Percentiles rank a stretch among this genome's conserved stretches.
These are phyloP conservation scores for Clarireedia paspali DNA, from an alignment of 2,329 filamentous ascomycete species.

Conservation along the genomic window DNA sequence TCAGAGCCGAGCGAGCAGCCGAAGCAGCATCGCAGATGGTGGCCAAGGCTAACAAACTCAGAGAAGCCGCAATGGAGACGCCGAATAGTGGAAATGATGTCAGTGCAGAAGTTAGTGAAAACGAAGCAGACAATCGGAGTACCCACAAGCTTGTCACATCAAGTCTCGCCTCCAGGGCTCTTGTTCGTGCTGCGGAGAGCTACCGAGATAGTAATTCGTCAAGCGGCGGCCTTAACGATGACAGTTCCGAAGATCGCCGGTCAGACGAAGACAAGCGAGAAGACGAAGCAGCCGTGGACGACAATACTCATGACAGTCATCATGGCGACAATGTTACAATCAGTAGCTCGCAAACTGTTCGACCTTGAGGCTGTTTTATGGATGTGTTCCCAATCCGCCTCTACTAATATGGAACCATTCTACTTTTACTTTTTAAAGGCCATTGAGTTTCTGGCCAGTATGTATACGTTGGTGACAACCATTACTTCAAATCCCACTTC, in stretches of 20 bases:
- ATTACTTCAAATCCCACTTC: neutral
- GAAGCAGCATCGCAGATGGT: constrained; percentile 40
- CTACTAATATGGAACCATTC: constrained; percentile 10
- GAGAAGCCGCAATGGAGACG: constrained; percentile 22
- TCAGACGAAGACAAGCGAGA: constrained; percentile 15
- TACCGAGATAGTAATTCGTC: neutral
- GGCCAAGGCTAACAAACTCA: constrained; percentile 26
- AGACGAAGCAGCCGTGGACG: neutral
- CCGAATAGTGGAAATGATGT: constrained; percentile 23
- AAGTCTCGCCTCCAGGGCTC: constrained; percentile 14
- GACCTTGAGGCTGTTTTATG: neutral
- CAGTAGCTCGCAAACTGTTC: neutral
- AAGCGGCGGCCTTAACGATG: neutral
- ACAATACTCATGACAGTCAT: neutral
- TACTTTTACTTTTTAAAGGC: neutral
- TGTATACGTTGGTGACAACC: neutral
- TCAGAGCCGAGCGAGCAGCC: constrained; percentile 64
- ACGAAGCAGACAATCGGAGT: constrained; percentile 21
- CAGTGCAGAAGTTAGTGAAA: constrained; percentile 25
- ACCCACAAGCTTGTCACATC: constrained; percentile 11
- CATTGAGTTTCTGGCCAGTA: neutral
- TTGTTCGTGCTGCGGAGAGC: constrained; percentile 13
- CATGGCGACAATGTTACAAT: neutral
- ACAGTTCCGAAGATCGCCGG: constrained; percentile 10
- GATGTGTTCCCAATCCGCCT: constrained; percentile 1